These are phyloP conservation scores for Aspergillus haitiensis DNA, from an alignment of 495 filamentous ascomycete genomes.

Conservation along the genomic window DNA sequence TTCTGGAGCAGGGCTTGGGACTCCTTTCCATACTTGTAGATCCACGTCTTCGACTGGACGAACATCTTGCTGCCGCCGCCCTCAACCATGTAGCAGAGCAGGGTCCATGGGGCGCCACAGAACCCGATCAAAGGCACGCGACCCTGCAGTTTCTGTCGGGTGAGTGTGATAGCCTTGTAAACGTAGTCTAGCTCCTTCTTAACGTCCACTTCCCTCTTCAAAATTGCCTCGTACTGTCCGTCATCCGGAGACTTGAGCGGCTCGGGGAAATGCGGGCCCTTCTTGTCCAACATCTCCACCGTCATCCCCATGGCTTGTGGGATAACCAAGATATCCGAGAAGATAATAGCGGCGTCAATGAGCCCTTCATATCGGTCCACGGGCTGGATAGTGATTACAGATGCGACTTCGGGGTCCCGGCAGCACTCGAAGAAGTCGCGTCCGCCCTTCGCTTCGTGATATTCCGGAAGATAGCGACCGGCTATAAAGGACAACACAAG, in stretches of 20 bases:
- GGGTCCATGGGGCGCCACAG: slow-evolving; percentile 94
- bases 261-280: slow-evolving; percentile 89
- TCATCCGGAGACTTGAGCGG: slow-evolving; percentile 77
- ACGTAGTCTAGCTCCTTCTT: slow-evolving; percentile 84
- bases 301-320: slow-evolving; percentile 97
- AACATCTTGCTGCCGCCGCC: slow-evolving; percentile 94
- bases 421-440: slow-evolving; percentile 98
- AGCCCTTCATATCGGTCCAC: slow-evolving; percentile 87
- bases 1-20: slow-evolving; percentile 80
- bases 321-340: slow-evolving; percentile 97
- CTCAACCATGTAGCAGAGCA: slow-evolving; percentile 98
- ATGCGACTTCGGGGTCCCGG: slow-evolving; percentile 87
- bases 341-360: slow-evolving; percentile 97
- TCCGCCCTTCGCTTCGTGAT: slow-evolving; percentile 86
- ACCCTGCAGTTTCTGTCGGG: slow-evolving; percentile 80
- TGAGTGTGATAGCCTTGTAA: slow-evolving; percentile 90
- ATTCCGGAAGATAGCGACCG: slow-evolving; percentile 96
- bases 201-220: slow-evolving; percentile 79
- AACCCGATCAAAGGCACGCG: slow-evolving; percentile 95
- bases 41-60: slow-evolving; percentile 88
- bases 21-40: slow-evolving; percentile 83
- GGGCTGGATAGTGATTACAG: slow-evolving; percentile 87
- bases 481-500: slow-evolving; percentile 49
- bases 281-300: slow-evolving; percentile 95
- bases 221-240: slow-evolving; percentile 73